These are phyloP conservation scores for Serendipita vermifera DNA, from an alignment of 768 basidiomycete genomes.

Conservation along the genomic window DNA sequence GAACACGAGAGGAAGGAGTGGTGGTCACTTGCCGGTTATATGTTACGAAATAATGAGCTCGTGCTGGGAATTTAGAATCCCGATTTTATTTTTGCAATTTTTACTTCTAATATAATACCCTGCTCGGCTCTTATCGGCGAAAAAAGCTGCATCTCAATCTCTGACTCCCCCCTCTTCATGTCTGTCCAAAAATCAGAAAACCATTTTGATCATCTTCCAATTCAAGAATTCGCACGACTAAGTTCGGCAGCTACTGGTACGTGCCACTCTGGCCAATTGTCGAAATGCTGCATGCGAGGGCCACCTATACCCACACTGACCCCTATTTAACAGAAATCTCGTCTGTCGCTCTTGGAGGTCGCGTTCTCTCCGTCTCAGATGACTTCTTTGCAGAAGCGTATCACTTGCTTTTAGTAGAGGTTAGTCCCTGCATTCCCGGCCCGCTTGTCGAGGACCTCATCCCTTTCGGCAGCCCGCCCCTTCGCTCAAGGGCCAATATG, in stretches of 20 bases:
- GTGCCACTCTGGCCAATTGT: no score
- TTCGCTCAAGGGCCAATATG: conserved; percentile 91
- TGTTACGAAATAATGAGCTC: no score
- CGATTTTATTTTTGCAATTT: no score
- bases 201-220: conserved; percentile 1
- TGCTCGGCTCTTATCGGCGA: neutral
- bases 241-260: conserved; percentile 4
- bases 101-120: no score
- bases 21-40: no score
- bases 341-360: conserved; percentile 67
- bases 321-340: conserved; percentile 76
- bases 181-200: conserved; percentile 4
- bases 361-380: conserved; percentile 68
- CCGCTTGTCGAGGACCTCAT: neutral
- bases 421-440: conserved; percentile 24
- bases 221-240: conserved; percentile 1
- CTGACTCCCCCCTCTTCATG: neutral
- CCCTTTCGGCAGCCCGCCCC: conserved; percentile 49
- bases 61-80: no score
- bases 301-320: no score
- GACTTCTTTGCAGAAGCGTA: conserved; percentile 89
- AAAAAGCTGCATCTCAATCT: neutral
- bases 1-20: no score
- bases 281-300: no score
- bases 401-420: conserved; percentile 73